phyloP scores from a whole-genome alignment of 768 basidiomycete genomes.

The Hygrocybe coccinea region DNA sequence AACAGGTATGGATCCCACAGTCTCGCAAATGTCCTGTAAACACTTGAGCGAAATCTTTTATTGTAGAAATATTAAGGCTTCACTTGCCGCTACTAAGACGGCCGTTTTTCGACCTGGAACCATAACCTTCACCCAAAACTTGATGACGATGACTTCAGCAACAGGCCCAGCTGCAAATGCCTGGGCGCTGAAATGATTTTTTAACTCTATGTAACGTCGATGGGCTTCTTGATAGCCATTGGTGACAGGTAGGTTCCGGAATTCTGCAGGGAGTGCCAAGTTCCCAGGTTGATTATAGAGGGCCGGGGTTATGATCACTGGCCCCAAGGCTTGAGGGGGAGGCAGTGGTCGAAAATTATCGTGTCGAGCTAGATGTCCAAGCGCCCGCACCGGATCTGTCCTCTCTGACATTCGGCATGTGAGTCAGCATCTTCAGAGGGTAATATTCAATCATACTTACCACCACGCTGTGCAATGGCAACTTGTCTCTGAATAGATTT shows the following conservation, averaged over 20 bases:
- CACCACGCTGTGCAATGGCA: not conserved
- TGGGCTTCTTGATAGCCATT: not conserved
- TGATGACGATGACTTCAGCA: not conserved
- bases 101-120: not conserved
- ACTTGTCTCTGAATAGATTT: not conserved
- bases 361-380: too few relatives aligned
- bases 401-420: too few relatives aligned
- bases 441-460: not conserved
- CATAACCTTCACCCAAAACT: not conserved
- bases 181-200: not conserved
- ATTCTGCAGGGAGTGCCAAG: not conserved
- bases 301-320: not conserved
- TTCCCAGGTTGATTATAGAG: not conserved
- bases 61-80: not conserved
- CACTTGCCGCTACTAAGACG: not conserved
- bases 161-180: not conserved
- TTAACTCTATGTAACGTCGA: not conserved
- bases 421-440: not conserved
- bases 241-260: not conserved
- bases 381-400: not conserved
- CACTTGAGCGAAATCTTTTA: not conserved
- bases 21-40: not conserved
- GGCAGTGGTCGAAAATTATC: not conserved
- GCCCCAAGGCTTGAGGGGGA: not conserved
- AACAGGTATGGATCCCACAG: conserved; percentile 14